Base-by-base conservation (phyloP, 2,329 filamentous ascomycete species). In the Diaporthe velutina region DNA sequence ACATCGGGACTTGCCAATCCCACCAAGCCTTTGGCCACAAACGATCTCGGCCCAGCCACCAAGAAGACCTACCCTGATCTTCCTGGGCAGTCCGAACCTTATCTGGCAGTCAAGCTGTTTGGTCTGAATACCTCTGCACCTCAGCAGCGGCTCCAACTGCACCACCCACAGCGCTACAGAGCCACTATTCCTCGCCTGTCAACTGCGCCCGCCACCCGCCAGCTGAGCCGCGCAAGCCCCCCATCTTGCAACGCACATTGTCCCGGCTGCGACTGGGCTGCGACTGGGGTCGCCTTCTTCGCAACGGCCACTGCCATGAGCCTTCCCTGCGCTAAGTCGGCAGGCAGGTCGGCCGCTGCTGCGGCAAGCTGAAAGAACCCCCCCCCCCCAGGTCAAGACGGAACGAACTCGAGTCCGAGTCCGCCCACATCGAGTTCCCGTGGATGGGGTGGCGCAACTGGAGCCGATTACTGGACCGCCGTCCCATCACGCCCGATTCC, bases 141-240 rank as follows among this genome's bases (percentile, higher is more conserved):
- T 38, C 42, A 6, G 25, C 35, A 25, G 0, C 57, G 15, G 35
- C 35, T 28, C 19, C 22, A 28, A 15, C 35, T 22, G n/a, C 38
- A 25, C 58, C 42, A 17, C 42, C 40, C 61, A 17, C 8, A n/a
- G n/a, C 61, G 42, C 61, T 25, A 50, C 40, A 30, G 28, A 28
- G 22, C 61, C 22, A 35, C 30, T 30, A 38, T 35, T 6, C 35
- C 68, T 60, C 38, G 54, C 68, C 45, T 25, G 28, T 71, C 40
- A 17, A 50, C 30, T 60, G 54, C 54, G 68, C 68, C 40, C 54
- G 40, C 30, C 40, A 25, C 33, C 30, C 28, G 68, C 68, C 55
- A 60, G 52, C 68, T 60, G 68, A 60, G 61, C 61, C 61, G 61
- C 61, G 45, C 61, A 67, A 67, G 64, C 64, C 45, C 64, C 48